phyloP scores from a whole-genome alignment of 371 early-diverging fungal genomes.

The Mycotypha africana region DNA sequence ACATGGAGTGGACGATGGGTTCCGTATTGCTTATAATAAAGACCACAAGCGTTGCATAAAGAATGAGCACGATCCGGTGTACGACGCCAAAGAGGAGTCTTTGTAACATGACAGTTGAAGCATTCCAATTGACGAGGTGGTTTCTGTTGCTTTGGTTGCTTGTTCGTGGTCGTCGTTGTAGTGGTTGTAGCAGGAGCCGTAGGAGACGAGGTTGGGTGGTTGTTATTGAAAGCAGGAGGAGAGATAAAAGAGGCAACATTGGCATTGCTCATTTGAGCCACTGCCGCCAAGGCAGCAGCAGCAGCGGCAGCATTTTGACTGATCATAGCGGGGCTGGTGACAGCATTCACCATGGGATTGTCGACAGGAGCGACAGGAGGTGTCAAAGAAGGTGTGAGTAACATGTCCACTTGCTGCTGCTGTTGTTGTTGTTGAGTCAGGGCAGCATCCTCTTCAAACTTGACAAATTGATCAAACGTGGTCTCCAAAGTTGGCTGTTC shows the following conservation, averaged over 20 bases:
- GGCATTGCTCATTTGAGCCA: background rate
- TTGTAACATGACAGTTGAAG: constrained; percentile 73
- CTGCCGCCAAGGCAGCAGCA: background rate
- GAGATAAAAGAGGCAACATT: too few species aligned
- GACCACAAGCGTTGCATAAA: constrained; percentile 82
- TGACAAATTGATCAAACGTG: constrained; percentile 33
- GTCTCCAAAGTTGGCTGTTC: constrained; percentile 6
- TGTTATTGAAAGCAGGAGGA: constrained; percentile 1
- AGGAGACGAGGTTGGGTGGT: too few species aligned
- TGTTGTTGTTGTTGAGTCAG: background rate
- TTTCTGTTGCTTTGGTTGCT: constrained; percentile 15
- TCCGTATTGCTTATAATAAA: constrained; percentile 74
- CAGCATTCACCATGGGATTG: too few species aligned
- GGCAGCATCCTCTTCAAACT: constrained; percentile 24
- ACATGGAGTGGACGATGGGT: constrained; percentile 64
- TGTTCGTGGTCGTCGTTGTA: constrained; percentile 1
- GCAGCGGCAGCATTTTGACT: background rate
- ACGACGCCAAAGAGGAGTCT: constrained; percentile 82
- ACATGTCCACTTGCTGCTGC: background rate
- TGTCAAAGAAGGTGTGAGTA: too few species aligned
- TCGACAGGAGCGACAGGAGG: too few species aligned
- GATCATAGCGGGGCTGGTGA: too few species aligned
- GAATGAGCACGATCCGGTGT: constrained; percentile 71
- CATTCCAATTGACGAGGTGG: constrained; percentile 68
- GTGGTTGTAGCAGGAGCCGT: background rate